A percentile compares a stretch with the other conserved stretches of the same genome.
phyloP scores from a whole-genome alignment of 78 protist species.

The Dictyostelium brefeldianum region DNA sequence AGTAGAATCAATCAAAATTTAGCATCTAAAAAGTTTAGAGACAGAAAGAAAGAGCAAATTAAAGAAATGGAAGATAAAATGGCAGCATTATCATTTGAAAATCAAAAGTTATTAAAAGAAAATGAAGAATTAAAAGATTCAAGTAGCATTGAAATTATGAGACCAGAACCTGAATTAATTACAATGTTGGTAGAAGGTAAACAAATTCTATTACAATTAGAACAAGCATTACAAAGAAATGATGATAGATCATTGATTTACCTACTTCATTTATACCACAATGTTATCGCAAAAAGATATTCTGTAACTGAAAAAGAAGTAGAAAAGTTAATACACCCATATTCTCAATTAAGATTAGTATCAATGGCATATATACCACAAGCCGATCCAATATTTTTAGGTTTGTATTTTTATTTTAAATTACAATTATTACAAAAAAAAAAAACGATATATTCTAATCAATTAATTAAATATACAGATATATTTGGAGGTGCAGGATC shows the following conservation, averaged over 20 bases:
- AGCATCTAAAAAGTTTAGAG: background rate
- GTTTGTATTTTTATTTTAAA: background rate
- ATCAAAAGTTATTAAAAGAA: background rate
- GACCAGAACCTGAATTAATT: slow-evolving; percentile 3
- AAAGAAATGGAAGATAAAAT: background rate
- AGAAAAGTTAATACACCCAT: background rate
- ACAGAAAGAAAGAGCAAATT: background rate
- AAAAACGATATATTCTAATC: too few relatives aligned
- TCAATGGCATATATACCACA: background rate
- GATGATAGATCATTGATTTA: background rate
- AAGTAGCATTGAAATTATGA: background rate
- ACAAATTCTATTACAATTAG: background rate
- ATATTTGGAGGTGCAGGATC: background rate
- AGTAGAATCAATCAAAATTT: background rate
- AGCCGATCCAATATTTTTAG: slow-evolving; percentile 12
- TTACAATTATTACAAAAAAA: too few relatives aligned
- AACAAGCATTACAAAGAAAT: background rate
- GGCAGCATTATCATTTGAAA: background rate
- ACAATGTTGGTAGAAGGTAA: background rate
- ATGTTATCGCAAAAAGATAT: background rate
- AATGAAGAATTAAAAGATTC: background rate
- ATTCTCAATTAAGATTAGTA: background rate
- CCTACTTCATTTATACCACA: background rate
- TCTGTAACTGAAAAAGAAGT: background rate
- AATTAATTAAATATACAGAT: background rate